Evolutionary conservation across 306 rosid genomes (phyloP), one percentile per base, ranked within the genome.

Genomic region (Trifolium pratense): DNA sequence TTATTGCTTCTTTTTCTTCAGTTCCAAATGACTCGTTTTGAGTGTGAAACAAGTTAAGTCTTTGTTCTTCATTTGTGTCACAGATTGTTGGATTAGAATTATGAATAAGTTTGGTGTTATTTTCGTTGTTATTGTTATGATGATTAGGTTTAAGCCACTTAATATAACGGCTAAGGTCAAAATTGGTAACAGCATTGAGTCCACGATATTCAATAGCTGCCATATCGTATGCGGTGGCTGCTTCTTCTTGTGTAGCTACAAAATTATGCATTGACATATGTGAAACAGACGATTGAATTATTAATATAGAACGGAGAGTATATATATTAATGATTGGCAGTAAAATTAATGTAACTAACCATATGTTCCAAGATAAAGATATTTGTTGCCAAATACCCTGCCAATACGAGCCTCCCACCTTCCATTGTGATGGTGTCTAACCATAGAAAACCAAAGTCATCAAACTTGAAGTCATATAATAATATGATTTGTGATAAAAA

Each of bases 371-470:
- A 92, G 97, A 71, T 92, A 92, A 67, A 92, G 97, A 82, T 92
- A 92, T 60, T 89, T 89, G 85, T 92, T 92, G 81, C 97, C 97
- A 11, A 92, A 92, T 20, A 92, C 97, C 71, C 96, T 85, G 32
- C 97, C 97, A 79, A 92, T 92, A 49, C 97, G 86, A 75, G 97
- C 97, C 79, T 92, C 97, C 97, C 97, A 92, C 79, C 97, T 88
- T 71, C 97, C 97, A n/a, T 92, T 92, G 64, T 92, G 97, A 83
- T 89, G 97, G 60, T 92, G 97, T 81, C 96, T 92, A 66, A 29
- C 13, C 42, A 64, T 23, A 45, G 2, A 56, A 75, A 62, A 71
- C 16, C 3, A 23, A 56, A 56, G 16, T 56, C 15, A 11, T 21
- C 12, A 56, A 10, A 6, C 0, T 55, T 55, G 8, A 43, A 26